Evolutionary conservation across 768 basidiomycete genomes (phyloP), one percentile per base, ranked within the genome.

Genomic region (Tylopilus intermedius): DNA sequence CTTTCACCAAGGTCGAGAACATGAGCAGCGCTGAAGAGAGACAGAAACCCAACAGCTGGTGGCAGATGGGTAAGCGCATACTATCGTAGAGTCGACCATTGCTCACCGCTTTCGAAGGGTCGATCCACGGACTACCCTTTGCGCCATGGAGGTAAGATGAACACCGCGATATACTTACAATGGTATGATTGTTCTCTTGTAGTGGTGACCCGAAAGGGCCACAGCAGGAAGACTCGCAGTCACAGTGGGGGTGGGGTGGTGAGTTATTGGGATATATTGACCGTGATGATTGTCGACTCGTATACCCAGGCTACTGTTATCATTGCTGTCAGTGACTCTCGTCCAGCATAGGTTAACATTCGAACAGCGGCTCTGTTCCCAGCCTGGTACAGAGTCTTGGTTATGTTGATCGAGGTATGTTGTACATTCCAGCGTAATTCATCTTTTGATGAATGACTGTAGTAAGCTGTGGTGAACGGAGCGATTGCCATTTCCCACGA

Each of bases 361-460:
- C 14, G n/a, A 37, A 47, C 24, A 62, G 61, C 61, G 41, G 50
- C 62, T 29, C 22, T 62, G n/a, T 62, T 62, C 42, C 61, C 61
- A 22, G 41, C 61, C 14, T 62, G 61, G 61, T 61, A 62, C 11
- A 58, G 61, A 41, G 41, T 56, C 18, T 38, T 52, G n/a, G 0
- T 57, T 29, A 5, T 62, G 46, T 47, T 62, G 15, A 14, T 54
- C 8, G 61, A 62, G 45, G 61, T 57, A 18, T 29, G 50, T 46
- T 10, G 1, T 9, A 5, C 8, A 21, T 30, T 45, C 33, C 7
- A 4, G 0, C 5, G 8, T 18, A 1, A 29, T 22, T 3, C 4
- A 9, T 21, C 32, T 4, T 4, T 26, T 30, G 24, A 6, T 15
- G 35, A 5, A 26, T 1, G 15, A 5, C 4, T 30, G 41, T 40